These are phyloP conservation scores for Lepiota brunneoincarnata DNA, from an alignment of 768 basidiomycete genomes.

Conservation along the genomic window DNA sequence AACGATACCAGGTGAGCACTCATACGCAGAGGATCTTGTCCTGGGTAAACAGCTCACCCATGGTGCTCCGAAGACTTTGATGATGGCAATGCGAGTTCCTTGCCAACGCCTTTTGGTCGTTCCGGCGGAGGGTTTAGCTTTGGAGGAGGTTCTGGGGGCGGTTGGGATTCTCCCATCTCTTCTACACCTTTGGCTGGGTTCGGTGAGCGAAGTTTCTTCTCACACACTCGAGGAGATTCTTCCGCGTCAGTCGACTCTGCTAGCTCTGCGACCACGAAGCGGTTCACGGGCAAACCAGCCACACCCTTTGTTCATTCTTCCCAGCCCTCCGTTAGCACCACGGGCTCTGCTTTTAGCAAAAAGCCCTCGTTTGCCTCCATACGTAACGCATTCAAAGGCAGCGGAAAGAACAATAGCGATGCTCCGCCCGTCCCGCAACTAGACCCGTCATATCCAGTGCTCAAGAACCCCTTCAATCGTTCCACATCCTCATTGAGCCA, in stretches of 20 bases:
- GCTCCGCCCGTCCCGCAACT: constrained; percentile 64
- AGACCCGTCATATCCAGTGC: constrained; percentile 66
- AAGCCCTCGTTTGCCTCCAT: constrained; percentile 86
- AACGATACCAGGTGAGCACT: constrained; percentile 55
- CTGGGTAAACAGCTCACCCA: constrained; percentile 5
- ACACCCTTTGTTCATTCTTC: constrained; percentile 69
- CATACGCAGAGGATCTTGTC: background rate
- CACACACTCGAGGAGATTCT: constrained; percentile 77
- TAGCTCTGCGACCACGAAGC: constrained; percentile 52
- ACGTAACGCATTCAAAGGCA: constrained; percentile 81
- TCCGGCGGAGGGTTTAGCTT: constrained; percentile 41
- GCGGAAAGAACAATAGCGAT: constrained; percentile 48
- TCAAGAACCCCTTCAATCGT: constrained; percentile 82
- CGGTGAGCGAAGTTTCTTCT: constrained; percentile 61
- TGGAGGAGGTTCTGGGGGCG: constrained; percentile 36
- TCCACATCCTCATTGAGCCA: constrained; percentile 74
- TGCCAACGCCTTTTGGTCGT: constrained; percentile 72
- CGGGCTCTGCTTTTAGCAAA: constrained; percentile 63
- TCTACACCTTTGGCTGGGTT: constrained; percentile 51
- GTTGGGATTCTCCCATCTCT: constrained; percentile 65
- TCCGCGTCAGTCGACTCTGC: constrained; percentile 74
- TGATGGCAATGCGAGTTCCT: constrained; percentile 63
- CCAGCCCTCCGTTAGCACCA: constrained; percentile 65
- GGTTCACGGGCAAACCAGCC: constrained; percentile 39
- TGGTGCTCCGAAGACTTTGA: constrained; percentile 59